Base-by-base conservation (phyloP, 352 stramenopile species). In the Blastocystis sp. region DNA sequence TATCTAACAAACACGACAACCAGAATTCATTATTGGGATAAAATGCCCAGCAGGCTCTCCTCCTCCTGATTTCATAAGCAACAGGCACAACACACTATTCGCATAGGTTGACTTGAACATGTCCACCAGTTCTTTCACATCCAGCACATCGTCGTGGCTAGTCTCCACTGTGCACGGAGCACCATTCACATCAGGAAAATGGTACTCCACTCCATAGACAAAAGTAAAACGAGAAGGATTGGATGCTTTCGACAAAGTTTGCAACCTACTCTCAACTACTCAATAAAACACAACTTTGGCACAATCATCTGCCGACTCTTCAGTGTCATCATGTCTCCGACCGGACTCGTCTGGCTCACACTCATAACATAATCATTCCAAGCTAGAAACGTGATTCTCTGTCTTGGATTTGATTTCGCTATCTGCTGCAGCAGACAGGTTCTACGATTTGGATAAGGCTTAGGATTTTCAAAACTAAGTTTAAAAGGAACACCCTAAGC, bases 281-380 rank as follows among this genome's bases (percentile, higher is more conserved):
- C 50, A 13, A 13, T 3, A 18, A 6, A n/a, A 6, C 34, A 20
- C 34, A 80, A 23, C 50, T 84, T 84, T 5, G n/a, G 29, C 13
- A 61, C 29, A 18, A 50, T 64, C 3, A 23, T 69, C 39, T 18
- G 20, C 5, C 23, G 41, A 3, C 41, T 68, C n/a, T 66, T 66
- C 47, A 84, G 41, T 55, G 68, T 84, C 53, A 84, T 23, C 73
- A 84, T 84, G 53, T 84, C 73, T 45, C 73, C 73, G 15, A 66
- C 73, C 6, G 20, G 9, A 68, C 73, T 66, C 47, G 34, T 84
- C 53, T 68, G 43, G 18, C 47, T 66, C 18, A 84, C 73, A 26
- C 73, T 66, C 73, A 84, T 66, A 11, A 84, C 73, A 29, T 84
- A 84, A 43, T 84, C 73, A 68, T 84, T 84, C 73, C 73, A 84